These are phyloP conservation scores for Lasiosphaeris hirsuta DNA, from an alignment of 495 filamentous ascomycete genomes.

Conservation along the genomic window DNA sequence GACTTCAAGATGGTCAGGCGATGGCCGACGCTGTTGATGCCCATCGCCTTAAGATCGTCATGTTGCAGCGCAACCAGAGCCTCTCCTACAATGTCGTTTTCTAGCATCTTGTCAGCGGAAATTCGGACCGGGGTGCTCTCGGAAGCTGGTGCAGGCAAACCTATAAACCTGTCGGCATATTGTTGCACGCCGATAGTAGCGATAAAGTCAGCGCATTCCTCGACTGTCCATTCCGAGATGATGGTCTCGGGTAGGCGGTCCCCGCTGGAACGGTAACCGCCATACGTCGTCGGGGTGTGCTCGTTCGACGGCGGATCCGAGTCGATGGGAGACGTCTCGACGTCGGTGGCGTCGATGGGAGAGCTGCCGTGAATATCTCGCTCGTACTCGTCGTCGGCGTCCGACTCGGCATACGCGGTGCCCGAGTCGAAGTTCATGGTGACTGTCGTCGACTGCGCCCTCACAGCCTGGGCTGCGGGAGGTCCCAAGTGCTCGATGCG, in stretches of 20 bases:
- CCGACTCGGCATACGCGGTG: slow-evolving; percentile 74
- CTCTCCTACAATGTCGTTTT: slow-evolving; percentile 91
- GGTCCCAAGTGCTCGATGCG: not conserved
- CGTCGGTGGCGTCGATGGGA: slow-evolving; percentile 70
- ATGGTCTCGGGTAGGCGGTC: slow-evolving; percentile 70
- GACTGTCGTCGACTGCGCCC: slow-evolving; percentile 24
- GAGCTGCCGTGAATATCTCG: slow-evolving; percentile 70
- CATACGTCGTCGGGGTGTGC: slow-evolving; percentile 81
- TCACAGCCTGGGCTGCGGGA: slow-evolving; percentile 23
- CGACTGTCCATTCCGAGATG: slow-evolving; percentile 83
- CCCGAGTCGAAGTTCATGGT: slow-evolving; percentile 57
- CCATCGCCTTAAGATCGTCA: slow-evolving; percentile 92
- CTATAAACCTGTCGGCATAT: slow-evolving; percentile 78
- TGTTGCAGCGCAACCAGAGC: slow-evolving; percentile 85
- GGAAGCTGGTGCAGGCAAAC: slow-evolving; percentile 32
- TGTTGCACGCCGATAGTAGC: slow-evolving; percentile 73
- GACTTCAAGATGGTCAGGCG: slow-evolving; percentile 90
- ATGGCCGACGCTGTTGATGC: slow-evolving; percentile 86
- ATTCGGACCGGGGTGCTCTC: too few species aligned
- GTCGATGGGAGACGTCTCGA: slow-evolving; percentile 74
- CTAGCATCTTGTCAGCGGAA: slow-evolving; percentile 40
- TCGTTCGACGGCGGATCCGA: slow-evolving; percentile 77
- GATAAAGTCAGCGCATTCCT: slow-evolving; percentile 86
- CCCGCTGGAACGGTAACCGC: slow-evolving; percentile 60
- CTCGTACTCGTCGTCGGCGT: slow-evolving; percentile 94